These are phyloP conservation scores for Lipomyces mesembrius DNA, from an alignment of 805 yeast genomes.

Conservation along the genomic window DNA sequence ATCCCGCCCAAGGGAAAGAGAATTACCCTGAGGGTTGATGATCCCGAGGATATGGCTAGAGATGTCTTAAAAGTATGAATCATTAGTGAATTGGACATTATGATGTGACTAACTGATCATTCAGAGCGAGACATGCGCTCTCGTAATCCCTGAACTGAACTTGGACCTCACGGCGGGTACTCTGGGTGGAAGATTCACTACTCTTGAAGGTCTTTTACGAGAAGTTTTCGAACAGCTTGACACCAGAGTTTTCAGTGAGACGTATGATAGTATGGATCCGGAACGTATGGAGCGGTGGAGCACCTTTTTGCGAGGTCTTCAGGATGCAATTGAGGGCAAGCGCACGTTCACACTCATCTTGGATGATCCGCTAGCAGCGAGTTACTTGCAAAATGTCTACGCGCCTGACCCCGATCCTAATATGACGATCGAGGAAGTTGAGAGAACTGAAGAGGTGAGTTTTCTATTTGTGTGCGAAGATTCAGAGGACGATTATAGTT, in stretches of 20 bases:
- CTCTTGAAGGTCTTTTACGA: constrained; percentile 87
- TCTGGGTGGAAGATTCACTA: constrained; percentile 96
- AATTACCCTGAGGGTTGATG: constrained; percentile 74
- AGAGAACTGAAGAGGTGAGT: constrained; percentile 67
- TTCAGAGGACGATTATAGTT: not conserved
- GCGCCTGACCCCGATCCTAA: constrained; percentile 99
- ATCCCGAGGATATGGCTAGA: constrained; percentile 90
- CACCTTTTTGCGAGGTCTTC: constrained; percentile 70
- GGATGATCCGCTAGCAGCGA: constrained; percentile 95
- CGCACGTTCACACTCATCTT: constrained; percentile 79
- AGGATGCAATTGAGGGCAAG: constrained; percentile 81
- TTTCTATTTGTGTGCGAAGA: not conserved
- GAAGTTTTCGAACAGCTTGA: constrained; percentile 92
- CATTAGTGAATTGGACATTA: not conserved
- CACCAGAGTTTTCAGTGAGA: constrained; percentile 77
- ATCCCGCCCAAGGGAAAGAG: constrained; percentile 84
- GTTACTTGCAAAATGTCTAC: constrained; percentile 95
- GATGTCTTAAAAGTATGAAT: constrained; percentile 73
- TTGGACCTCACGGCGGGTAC: constrained; percentile 95
- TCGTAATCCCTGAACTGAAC: constrained; percentile 82
- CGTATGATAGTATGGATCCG: constrained; percentile 89
- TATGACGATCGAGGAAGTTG: constrained; percentile 87
- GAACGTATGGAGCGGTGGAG: constrained; percentile 83
- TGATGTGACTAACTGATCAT: not conserved
- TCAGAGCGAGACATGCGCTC: constrained; percentile 79